Evolutionary conservation across 129 eudicot genomes (phyloP).

Genomic region (Escallonia herrerae): DNA sequence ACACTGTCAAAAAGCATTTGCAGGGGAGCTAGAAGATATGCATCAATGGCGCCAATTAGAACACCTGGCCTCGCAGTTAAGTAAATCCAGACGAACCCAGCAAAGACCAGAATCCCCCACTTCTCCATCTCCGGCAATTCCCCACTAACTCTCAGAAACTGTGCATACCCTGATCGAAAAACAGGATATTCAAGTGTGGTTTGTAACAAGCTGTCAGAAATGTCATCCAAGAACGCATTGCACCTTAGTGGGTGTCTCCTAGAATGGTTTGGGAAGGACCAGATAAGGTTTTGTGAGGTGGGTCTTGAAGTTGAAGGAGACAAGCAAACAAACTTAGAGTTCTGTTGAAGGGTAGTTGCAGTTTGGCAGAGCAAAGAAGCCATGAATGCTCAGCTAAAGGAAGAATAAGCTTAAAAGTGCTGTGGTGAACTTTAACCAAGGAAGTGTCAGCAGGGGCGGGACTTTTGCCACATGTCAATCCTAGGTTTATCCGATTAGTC

Average conservation of each 20-base stretch:
- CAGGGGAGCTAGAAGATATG: slow-evolving; percentile 67
- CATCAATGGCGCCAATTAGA: slow-evolving; percentile 80
- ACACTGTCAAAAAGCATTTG: slow-evolving; percentile 64
- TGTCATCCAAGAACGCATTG: slow-evolving; percentile 42
- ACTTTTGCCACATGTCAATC: slow-evolving; percentile 39
- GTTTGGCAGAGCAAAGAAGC: slow-evolving; percentile 57
- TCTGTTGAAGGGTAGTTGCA: slow-evolving; percentile 45
- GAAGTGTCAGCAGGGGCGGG: slow-evolving; percentile 44
- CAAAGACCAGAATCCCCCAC: slow-evolving; percentile 65
- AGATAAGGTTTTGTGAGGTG: slow-evolving; percentile 12
- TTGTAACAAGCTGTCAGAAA: slow-evolving; percentile 35
- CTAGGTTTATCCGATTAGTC: slow-evolving; percentile 40
- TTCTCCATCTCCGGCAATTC: slow-evolving; percentile 59
- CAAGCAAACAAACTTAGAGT: slow-evolving; percentile 28
- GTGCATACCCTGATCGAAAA: slow-evolving; percentile 42
- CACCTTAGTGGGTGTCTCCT: slow-evolving; percentile 32
- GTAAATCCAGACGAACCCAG: slow-evolving; percentile 78
- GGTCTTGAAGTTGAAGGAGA: slow-evolving; percentile 39
- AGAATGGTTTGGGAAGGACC: slow-evolving; percentile 17
- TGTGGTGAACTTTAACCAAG: not conserved
- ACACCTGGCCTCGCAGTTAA: slow-evolving; percentile 98
- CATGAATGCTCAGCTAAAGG: slow-evolving; percentile 28
- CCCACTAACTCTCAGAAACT: slow-evolving; percentile 30
- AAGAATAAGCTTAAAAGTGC: not conserved
- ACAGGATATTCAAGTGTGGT: slow-evolving; percentile 32